These are phyloP conservation scores for Irpex sp. DNA, from an alignment of 1,284 basidiomycete species.

Conservation along the genomic window DNA sequence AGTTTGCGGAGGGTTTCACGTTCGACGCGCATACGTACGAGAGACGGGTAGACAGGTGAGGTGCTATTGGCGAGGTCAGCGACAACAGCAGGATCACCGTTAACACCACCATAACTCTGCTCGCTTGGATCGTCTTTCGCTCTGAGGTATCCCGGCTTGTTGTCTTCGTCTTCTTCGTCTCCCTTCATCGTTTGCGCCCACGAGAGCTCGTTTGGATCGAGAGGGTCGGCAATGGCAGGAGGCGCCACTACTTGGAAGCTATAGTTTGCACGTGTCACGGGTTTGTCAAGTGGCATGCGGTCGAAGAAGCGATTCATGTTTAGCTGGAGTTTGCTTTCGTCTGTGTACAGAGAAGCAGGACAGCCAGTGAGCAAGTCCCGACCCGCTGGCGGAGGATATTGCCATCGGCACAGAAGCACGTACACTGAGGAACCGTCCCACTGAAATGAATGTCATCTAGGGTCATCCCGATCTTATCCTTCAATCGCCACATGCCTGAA, in stretches of 20 bases:
- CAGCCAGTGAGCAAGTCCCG: no score
- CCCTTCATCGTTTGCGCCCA: constrained; percentile 70
- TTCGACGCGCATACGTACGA: constrained; percentile 63
- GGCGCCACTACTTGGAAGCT: constrained; percentile 53
- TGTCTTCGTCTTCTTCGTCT: constrained; percentile 45
- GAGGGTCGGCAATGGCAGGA: constrained; percentile 20
- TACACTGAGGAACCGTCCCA: constrained; percentile 71
- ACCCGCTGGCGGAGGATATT: no score
- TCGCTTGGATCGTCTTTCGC: constrained; percentile 5
- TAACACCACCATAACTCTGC: no score
- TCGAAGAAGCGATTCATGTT: constrained; percentile 72
- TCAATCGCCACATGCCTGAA: constrained; percentile 72
- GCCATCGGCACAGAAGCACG: constrained; percentile 20
- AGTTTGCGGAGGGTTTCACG: constrained; percentile 72
- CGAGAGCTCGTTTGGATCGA: constrained; percentile 63
- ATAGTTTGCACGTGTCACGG: constrained; percentile 74
- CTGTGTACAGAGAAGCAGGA: constrained; percentile 29
- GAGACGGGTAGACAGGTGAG: constrained; percentile 33
- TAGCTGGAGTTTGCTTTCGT: constrained; percentile 58
- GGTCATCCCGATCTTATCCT: constrained; percentile 72
- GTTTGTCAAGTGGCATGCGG: constrained; percentile 61
- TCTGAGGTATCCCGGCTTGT: constrained; percentile 22
- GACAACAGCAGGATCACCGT: no score
- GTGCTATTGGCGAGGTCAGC: constrained; percentile 9
- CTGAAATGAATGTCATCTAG: constrained; percentile 71